A percentile compares a stretch with the other conserved stretches of the same genome.
Evolutionary conservation across 1,284 basidiomycete genomes (phyloP).

Genomic region (Austroboletus sp.): DNA sequence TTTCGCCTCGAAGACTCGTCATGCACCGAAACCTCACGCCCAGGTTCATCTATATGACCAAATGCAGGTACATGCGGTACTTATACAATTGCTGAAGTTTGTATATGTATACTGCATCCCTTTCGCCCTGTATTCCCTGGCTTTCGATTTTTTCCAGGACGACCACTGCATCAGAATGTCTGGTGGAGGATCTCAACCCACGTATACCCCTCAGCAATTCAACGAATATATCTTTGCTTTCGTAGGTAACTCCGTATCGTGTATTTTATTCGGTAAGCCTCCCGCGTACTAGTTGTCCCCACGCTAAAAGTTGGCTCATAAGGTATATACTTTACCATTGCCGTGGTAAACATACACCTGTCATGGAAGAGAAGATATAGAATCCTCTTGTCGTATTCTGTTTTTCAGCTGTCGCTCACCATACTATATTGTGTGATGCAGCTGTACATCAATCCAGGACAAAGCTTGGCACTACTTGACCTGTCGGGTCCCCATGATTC

Average conservation of each 20-base stretch:
- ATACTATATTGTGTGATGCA: conserved; percentile 18
- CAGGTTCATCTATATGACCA: too few species aligned
- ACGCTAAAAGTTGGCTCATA: neutral
- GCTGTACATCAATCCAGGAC: conserved; percentile 12
- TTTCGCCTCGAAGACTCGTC: too few species aligned
- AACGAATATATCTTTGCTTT: conserved; percentile 16
- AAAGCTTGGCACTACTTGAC: conserved; percentile 3
- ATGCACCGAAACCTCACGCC: too few species aligned
- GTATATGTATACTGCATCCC: too few species aligned
- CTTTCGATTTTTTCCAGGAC: too few species aligned
- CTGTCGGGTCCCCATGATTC: neutral
- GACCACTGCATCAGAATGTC: neutral
- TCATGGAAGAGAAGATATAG: conserved; percentile 16
- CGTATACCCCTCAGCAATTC: conserved; percentile 1
- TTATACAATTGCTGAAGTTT: too few species aligned
- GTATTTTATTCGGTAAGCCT: conserved; percentile 17
- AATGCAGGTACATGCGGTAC: too few species aligned
- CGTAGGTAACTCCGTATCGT: conserved; percentile 17
- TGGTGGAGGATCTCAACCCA: conserved; percentile 13
- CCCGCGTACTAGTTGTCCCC: neutral
- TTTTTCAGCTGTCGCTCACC: conserved; percentile 17
- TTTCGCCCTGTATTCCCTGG: too few species aligned
- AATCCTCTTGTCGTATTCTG: conserved; percentile 13
- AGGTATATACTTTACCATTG: conserved; percentile 21
- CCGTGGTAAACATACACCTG: conserved; percentile 13